Evolutionary conservation across 345 rosid genomes (phyloP), one percentile per base, ranked within the genome.

Genomic region (Psidium guajava): DNA sequence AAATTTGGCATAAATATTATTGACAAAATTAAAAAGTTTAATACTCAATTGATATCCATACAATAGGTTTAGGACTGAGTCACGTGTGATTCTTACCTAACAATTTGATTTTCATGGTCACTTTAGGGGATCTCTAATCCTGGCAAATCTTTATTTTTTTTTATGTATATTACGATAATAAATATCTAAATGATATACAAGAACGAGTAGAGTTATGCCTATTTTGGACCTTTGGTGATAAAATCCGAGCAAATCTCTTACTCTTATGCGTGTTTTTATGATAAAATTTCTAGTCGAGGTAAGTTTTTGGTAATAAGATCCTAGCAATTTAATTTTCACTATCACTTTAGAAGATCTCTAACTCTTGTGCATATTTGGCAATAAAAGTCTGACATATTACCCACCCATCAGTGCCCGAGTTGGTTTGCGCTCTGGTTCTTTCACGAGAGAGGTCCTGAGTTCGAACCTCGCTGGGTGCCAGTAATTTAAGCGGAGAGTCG

Each of bases 161-260:
- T n/a, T n/a, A 15, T 5, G 8, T 3, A n/a, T 5, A n/a, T 13
- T 10, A 0, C 1, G 8, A 8, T 14, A 61, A 13, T 27, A 6
- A 61, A 61, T 27, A 5, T 32, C 40, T 14, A 61, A n/a, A 6
- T 61, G 28, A 61, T 27, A 20, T 14, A 27, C 10, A 61, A 27
- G 40, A 59, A 61, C 27, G 5, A 27, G 27, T 59, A 27, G 40
- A 59, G 4, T 59, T 11, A 8, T 59, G 40, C 73, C 28, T 27
- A 61, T 61, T 14, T 61, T 59, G 73, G 36, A n/a, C n/a, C n/a
- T n/a, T n/a, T n/a, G n/a, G n/a, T 59, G 73, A 59, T 59, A 59
- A 59, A 59, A 59, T 58, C 8, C 36, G 2, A 13, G 8, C 73
- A 59, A n/a, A 59, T 59, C 36, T 59, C 73, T 59, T 6, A 59